Percentiles rank a stretch among this genome's conserved stretches.
Evolutionary conservation across 73 alveolate genomes (phyloP).

Genomic region (Paramecium sonneborni): DNA sequence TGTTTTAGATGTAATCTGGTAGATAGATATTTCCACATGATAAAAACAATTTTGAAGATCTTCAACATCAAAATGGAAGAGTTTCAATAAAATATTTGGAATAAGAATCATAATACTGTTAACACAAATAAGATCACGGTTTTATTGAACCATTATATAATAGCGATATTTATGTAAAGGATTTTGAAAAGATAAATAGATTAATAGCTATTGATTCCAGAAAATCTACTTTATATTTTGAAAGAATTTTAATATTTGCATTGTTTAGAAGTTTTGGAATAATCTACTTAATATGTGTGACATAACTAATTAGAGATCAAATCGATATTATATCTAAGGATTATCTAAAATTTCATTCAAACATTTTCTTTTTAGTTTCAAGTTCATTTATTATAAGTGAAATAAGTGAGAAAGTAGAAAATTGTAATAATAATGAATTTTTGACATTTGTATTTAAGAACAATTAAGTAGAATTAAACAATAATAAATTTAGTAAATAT

Average conservation of each 20-base stretch:
- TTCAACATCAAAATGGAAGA: neutral
- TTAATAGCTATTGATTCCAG: neutral
- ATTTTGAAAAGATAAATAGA: neutral
- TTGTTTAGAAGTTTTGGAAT: slow-evolving; percentile 31
- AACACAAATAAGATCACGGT: neutral
- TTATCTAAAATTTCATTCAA: neutral
- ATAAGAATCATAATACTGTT: neutral
- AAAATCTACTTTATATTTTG: neutral
- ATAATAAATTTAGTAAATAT: neutral
- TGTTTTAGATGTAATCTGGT: neutral
- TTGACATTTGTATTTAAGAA: neutral
- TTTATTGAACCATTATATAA: neutral
- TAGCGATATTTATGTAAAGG: neutral
- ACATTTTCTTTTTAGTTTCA: neutral
- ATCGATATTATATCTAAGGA: neutral
- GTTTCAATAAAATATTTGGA: slow-evolving; percentile 10
- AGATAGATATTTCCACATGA: neutral
- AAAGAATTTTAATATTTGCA: neutral
- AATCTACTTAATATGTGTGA: neutral
- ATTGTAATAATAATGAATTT: neutral
- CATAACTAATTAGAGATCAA: neutral
- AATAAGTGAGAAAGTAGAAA: neutral
- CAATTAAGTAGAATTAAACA: neutral
- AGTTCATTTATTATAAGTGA: neutral
- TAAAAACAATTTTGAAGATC: neutral